Base-by-base conservation (phyloP, 306 rosid genomes). In the Fragaria iinumae region DNA sequence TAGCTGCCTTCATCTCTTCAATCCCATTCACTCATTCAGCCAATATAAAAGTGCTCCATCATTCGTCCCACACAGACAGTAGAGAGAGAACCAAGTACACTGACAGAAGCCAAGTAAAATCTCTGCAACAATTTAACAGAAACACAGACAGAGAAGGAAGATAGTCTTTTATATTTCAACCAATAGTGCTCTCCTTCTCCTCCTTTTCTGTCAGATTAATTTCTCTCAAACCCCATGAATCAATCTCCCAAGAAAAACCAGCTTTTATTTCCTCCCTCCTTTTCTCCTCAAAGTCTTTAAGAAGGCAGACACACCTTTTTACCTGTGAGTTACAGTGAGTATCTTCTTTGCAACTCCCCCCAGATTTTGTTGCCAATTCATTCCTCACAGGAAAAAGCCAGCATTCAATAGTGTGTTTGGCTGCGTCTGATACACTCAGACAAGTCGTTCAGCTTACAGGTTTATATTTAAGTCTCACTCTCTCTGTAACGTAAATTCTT, bases 201-300 rank as follows among this genome's bases (percentile, higher is more conserved):
- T 49, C 64, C 67, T 76, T 69, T 86, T 73, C 76, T 86, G 86
- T 88, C 87, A 81, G 89, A 90, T 73, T 77, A 1, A 6, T 52
- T 77, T 39, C 27, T 76, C 78, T 78, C 84, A 10, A 52, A 78
- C 21, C 77, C 70, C 81, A 76, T 70, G 77, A 74, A 71, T 67
- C 77, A 72, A 74, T 16, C 2, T 14, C 82, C 68, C 73, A 52
- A 44, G 69, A 65, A 23, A 73, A 47, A 73, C 23, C 25, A 79
- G 32, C 32, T 10, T 45, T 27, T 3, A 34, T 17, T 65, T 65
- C 45, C 11, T 64, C 44, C 69, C 13, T 45, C 48, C 16, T 25
- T 23, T 67, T 77, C 38, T 63, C 18, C 41, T 29, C 68, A 6
- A 16, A 63, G 5, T 32, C 43, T 63, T 63, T 14, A 32, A 32